A percentile compares a stretch with the other conserved stretches of the same genome.
Evolutionary conservation across 345 rosid genomes (phyloP).

Genomic region (Salix udensis): DNA sequence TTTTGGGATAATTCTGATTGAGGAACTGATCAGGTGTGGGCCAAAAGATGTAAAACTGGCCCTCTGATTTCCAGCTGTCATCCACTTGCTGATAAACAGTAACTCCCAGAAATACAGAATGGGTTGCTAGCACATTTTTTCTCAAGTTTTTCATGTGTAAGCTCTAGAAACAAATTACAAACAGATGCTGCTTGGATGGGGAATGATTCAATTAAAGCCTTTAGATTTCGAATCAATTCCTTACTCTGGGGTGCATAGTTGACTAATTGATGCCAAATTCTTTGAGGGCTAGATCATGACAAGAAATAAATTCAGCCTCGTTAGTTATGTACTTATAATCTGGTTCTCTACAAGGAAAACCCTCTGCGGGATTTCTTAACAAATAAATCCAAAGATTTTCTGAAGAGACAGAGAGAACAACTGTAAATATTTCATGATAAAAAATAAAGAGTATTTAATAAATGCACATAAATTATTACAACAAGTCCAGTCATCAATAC

Average conservation of each 20-base stretch:
- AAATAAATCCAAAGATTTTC: not conserved
- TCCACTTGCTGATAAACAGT: not conserved
- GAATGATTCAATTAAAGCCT: not conserved
- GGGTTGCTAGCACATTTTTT: not conserved
- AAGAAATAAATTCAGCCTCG: not conserved
- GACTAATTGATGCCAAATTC: not conserved
- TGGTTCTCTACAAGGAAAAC: not conserved
- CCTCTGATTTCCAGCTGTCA: not conserved
- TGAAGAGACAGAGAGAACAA: not conserved
- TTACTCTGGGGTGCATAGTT: not conserved
- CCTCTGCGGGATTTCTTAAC: not conserved
- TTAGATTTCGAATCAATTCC: not conserved
- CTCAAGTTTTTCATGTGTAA: not conserved
- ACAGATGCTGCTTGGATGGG: not conserved
- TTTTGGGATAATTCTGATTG: not conserved
- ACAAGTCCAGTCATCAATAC: not conserved
- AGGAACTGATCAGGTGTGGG: not conserved
- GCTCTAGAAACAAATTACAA: not conserved
- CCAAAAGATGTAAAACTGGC: not conserved
- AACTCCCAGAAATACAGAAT: not conserved
- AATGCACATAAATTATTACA: not conserved
- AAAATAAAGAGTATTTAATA: not conserved
- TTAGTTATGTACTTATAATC: not conserved
- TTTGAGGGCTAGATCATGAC: not conserved
- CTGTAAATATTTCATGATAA: not conserved